phyloP scores from a whole-genome alignment of 1,284 basidiomycete genomes.

The Microbotryum violaceum region DNA sequence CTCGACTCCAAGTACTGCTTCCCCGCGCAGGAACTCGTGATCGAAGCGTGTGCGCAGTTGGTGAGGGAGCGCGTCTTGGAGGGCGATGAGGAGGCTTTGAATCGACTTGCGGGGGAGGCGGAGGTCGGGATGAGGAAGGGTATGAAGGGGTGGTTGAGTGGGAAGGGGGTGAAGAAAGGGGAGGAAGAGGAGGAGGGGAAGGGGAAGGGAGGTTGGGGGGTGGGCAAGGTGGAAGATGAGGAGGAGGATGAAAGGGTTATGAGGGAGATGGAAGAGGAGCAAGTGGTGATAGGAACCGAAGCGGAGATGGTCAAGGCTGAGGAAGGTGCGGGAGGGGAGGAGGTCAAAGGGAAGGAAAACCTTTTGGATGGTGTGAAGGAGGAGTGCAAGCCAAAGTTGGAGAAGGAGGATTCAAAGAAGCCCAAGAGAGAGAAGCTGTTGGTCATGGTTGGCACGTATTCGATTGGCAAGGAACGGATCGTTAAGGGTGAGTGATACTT shows the following conservation, averaged over 20 bases:
- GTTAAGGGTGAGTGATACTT: conserved; percentile 62
- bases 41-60: conserved; percentile 81
- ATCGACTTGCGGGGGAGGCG: conserved; percentile 21
- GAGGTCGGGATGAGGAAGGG: conserved; percentile 28
- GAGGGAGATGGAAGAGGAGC: conserved; percentile 27
- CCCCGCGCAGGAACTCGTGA: conserved; percentile 84
- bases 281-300: not conserved
- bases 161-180: conserved; percentile 37
- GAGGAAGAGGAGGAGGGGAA: conserved; percentile 27
- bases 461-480: conserved; percentile 93
- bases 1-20: conserved; percentile 91
- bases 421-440: conserved; percentile 46
- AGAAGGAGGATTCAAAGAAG: conserved; percentile 22
- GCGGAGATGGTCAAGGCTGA: conserved; percentile 40
- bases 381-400: conserved; percentile 33
- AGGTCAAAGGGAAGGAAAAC: conserved; percentile 38
- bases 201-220: conserved; percentile 32
- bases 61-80: conserved; percentile 53
- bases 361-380: conserved; percentile 29
- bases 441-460: conserved; percentile 91
- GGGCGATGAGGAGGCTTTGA: conserved; percentile 34
- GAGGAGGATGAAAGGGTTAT: conserved; percentile 26
- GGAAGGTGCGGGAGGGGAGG: conserved; percentile 41
- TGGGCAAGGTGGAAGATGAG: conserved; percentile 10
- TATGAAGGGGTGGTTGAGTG: conserved; percentile 41